Base-by-base conservation (phyloP, 2,329 filamentous ascomycete species). In the Epichloe baconii region DNA sequence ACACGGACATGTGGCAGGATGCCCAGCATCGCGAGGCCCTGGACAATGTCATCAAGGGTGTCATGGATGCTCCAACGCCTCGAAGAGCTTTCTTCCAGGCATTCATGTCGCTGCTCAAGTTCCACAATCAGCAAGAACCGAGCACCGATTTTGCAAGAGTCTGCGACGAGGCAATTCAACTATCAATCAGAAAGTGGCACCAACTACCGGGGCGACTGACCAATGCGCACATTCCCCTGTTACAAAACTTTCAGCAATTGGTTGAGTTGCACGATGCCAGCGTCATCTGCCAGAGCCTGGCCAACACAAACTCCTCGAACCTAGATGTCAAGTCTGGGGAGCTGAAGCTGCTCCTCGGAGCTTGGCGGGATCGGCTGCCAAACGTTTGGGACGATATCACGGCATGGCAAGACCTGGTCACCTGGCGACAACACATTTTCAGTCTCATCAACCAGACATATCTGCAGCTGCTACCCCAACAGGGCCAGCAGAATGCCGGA, bases 311-410 rank as follows among this genome's bases (percentile, higher is more conserved):
- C 52, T 80, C 85, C 57, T 72, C 73, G 12, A 98, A 98, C 62
- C 74, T 98, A 47, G 94, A 98, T 61, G 81, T 83, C 56, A 98
- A 98, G 68, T 96, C 90, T 19, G 87, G 90, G 52, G 94, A 99
- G 70, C 78, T 98, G 2, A 98, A 98, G 70, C 71, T 98, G 49
- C 79, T 97, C 3, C 78, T 98, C 5, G 88, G 88, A 50, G 93
- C 91, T 7, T 99, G 93, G 93, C 83, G 93, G 52, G 93, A 99
- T 64, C 81, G 93, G 47, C 72, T 98, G 49, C 93, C 93, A 2
- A 99, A 99, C 63, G 86, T 95, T 3, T 99, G 93, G 93, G 93
- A 99, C 65, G 93, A 99, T 66, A 98, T 99, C 67, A 95, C 94
- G 57, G 88, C 93, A 40, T 99, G 93, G 93, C 93, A 98, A 66